These are phyloP conservation scores for Pinus tabuliformis DNA, from an alignment of 75 land plant genomes.

Conservation along the genomic window DNA sequence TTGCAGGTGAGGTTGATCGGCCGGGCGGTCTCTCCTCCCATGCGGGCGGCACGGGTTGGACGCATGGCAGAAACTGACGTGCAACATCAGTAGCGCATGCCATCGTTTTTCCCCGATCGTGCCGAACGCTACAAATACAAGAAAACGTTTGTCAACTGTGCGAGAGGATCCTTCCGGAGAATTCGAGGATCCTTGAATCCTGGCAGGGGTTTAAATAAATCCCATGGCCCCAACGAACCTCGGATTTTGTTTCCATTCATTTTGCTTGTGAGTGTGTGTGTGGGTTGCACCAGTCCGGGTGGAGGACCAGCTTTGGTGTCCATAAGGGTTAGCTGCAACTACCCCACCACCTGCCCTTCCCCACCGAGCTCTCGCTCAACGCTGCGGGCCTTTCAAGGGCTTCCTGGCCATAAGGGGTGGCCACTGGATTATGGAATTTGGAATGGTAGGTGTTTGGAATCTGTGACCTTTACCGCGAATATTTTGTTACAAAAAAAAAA, in stretches of 20 bases:
- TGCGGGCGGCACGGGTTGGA: neutral
- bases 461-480: no score
- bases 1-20: neutral
- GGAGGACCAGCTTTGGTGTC: neutral
- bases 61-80: neutral
- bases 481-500: no score
- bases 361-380: no score
- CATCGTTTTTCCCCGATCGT: neutral
- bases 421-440: no score
- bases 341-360: neutral
- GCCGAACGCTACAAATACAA: no score
- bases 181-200: neutral
- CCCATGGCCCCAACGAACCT: neutral
- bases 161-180: no score
- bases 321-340: neutral
- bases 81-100: constrained; percentile 5
- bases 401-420: no score
- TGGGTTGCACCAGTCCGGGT: no score
- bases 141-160: no score
- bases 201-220: neutral
- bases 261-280: no score
- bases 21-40: neutral
- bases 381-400: no score
- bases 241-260: neutral
- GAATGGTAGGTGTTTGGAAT: no score